Evolutionary conservation across 805 yeast species (phyloP).

Genomic region (Candida yuanshanica): DNA sequence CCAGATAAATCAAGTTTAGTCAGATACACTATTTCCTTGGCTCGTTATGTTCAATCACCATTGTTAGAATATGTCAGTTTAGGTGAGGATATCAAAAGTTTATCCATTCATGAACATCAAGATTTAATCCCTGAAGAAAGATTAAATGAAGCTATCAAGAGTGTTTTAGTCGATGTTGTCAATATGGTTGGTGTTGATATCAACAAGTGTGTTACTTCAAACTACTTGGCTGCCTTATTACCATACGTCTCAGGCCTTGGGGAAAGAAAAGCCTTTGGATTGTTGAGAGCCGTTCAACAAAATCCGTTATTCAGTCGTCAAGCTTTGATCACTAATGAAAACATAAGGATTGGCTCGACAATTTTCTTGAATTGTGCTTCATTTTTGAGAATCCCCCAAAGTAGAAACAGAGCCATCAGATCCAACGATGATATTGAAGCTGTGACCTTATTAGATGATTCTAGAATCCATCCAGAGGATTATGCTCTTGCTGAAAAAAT

Average conservation of each 20-base stretch:
- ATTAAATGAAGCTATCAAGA: slow-evolving; percentile 60
- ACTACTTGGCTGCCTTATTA: slow-evolving; percentile 62
- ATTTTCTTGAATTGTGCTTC: slow-evolving; percentile 91
- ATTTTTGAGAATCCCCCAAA: slow-evolving; percentile 71
- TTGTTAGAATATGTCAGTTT: slow-evolving; percentile 80
- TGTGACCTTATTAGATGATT: slow-evolving; percentile 78
- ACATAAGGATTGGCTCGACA: slow-evolving; percentile 56
- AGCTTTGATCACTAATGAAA: slow-evolving; percentile 76
- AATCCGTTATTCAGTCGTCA: slow-evolving; percentile 66
- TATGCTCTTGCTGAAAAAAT: slow-evolving; percentile 92
- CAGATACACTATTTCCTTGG: slow-evolving; percentile 82
- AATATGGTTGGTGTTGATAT: slow-evolving; percentile 92
- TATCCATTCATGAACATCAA: slow-evolving; percentile 71
- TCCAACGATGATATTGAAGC: slow-evolving; percentile 47
- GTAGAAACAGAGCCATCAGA: slow-evolving; percentile 29
- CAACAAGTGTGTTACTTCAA: slow-evolving; percentile 78
- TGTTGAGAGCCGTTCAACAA: slow-evolving; percentile 72
- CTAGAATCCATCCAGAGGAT: slow-evolving; percentile 97
- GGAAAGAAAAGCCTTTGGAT: slow-evolving; percentile 87
- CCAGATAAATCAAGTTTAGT: slow-evolving; percentile 78
- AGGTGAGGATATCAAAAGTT: slow-evolving; percentile 64
- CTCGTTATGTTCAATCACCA: slow-evolving; percentile 92
- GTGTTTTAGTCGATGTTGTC: slow-evolving; percentile 83
- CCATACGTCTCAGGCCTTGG: slow-evolving; percentile 90
- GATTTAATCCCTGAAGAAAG: slow-evolving; percentile 57